Evolutionary conservation across 352 stramenopile species (phyloP).

Genomic region (Pythium sp.): DNA sequence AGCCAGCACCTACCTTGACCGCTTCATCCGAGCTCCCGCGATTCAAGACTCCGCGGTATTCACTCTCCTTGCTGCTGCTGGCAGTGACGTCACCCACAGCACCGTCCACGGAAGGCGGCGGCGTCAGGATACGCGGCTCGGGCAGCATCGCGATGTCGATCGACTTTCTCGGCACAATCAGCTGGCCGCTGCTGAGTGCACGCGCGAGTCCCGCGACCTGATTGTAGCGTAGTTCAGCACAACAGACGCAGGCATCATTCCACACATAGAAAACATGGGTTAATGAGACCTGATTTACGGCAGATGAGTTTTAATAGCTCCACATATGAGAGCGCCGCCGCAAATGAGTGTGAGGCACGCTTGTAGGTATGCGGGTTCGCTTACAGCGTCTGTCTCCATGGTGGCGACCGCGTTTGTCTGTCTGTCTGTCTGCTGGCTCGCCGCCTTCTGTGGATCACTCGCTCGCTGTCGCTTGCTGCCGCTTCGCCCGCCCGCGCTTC

Average conservation of each 20-base stretch:
- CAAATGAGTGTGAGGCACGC: too few relatives aligned
- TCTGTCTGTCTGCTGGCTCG: background rate
- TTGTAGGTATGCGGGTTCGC: background rate
- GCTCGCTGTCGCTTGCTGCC: background rate
- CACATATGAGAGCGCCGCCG: background rate
- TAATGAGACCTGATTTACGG: background rate
- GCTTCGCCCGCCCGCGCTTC: background rate
- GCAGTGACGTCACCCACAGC: background rate
- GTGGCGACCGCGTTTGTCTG: background rate
- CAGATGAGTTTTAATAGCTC: background rate
- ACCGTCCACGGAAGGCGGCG: background rate
- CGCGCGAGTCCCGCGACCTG: background rate
- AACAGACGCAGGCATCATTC: background rate
- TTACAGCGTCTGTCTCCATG: slow-evolving; percentile 3
- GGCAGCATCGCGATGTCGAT: slow-evolving; percentile 21
- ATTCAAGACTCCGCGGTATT: background rate
- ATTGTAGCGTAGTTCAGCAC: background rate
- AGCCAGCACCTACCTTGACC: background rate
- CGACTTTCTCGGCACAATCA: slow-evolving; percentile 14
- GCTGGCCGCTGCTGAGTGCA: background rate
- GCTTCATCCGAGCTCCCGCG: background rate
- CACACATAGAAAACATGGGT: background rate
- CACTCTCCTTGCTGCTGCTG: background rate
- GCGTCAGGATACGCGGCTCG: background rate
- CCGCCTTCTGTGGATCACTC: background rate